Conservation (phyloP, 2,329 filamentous ascomycete genomes). For the Neoscytalidium dimidiatum region DNA sequence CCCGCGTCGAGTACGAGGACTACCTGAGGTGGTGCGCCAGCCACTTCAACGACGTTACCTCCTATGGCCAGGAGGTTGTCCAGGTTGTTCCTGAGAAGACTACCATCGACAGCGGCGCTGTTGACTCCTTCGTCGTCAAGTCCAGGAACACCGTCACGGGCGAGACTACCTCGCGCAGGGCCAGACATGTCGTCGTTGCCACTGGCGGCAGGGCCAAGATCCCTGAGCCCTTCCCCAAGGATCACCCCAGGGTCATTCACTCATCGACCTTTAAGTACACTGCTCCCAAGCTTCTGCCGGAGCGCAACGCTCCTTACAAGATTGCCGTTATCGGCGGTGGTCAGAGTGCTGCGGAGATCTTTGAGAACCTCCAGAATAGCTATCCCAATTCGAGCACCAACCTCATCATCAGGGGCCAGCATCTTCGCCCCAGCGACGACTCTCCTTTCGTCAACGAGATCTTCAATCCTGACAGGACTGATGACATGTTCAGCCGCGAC, state of each 20-base stretch:
- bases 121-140: constrained; percentile 68
- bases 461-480: constrained; percentile 86
- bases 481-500: constrained; percentile 71
- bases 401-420: constrained; percentile 79
- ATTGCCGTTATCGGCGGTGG: constrained; percentile 87
- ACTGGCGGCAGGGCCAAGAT: constrained; percentile 70
- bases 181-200: constrained; percentile 71
- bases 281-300: constrained; percentile 60
- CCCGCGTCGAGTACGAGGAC: constrained; percentile 88
- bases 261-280: constrained; percentile 80
- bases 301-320: constrained; percentile 61
- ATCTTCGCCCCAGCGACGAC: constrained; percentile 88
- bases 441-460: constrained; percentile 97
- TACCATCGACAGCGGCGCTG: constrained; percentile 47
- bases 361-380: constrained; percentile 78
- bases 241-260: constrained; percentile 76
- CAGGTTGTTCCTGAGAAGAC: constrained; percentile 64
- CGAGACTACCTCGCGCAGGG: constrained; percentile 53
- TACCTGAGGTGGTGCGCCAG: constrained; percentile 91
- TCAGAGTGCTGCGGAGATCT: constrained; percentile 94
- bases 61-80: constrained; percentile 77
- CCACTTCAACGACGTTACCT: constrained; percentile 72
- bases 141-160: constrained; percentile 65
- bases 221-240: constrained; percentile 67
- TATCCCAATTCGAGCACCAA: constrained; percentile 81